These are phyloP conservation scores for Fusarium pseudocircinatum DNA, from an alignment of 2,329 filamentous ascomycete species.

Conservation along the genomic window DNA sequence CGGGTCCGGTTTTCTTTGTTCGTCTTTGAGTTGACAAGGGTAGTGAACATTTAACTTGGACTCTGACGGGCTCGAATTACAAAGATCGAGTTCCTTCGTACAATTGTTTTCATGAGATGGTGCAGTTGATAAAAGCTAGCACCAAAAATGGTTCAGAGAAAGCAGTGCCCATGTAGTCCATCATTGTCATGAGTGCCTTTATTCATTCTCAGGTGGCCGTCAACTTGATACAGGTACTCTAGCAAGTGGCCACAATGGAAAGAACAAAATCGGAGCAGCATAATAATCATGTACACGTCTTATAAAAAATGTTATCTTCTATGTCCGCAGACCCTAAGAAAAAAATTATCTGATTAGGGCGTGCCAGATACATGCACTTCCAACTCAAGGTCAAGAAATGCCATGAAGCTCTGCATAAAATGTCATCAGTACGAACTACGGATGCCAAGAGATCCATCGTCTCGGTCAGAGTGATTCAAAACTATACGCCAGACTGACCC, in stretches of 20 bases:
- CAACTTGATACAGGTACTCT: neutral
- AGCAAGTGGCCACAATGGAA: conserved; percentile 5
- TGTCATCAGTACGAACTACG: conserved; percentile 25
- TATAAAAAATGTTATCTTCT: neutral
- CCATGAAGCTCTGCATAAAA: conserved; percentile 47
- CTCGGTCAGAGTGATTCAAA: conserved; percentile 9
- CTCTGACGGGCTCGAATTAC: neutral
- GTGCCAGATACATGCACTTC: conserved; percentile 21
- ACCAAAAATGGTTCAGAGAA: neutral
- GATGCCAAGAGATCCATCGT: conserved; percentile 28
- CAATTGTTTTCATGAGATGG: neutral
- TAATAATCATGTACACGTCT: neutral
- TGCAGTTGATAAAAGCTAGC: neutral
- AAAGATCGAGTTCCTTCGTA: neutral
- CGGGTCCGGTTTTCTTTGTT: conserved; percentile 39
- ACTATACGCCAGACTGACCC: conserved; percentile 13
- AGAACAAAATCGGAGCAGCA: neutral
- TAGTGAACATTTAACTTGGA: conserved; percentile 7
- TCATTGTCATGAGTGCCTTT: neutral
- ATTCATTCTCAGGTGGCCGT: neutral
- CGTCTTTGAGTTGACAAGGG: conserved; percentile 17
- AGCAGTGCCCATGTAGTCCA: neutral
- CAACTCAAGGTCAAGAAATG: conserved; percentile 32
- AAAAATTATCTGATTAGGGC: neutral
- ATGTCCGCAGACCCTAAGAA: neutral